Percentiles rank a stretch among this genome's conserved stretches.
phyloP scores from a whole-genome alignment of 768 basidiomycete species.

The Boletus tomentosulus region DNA sequence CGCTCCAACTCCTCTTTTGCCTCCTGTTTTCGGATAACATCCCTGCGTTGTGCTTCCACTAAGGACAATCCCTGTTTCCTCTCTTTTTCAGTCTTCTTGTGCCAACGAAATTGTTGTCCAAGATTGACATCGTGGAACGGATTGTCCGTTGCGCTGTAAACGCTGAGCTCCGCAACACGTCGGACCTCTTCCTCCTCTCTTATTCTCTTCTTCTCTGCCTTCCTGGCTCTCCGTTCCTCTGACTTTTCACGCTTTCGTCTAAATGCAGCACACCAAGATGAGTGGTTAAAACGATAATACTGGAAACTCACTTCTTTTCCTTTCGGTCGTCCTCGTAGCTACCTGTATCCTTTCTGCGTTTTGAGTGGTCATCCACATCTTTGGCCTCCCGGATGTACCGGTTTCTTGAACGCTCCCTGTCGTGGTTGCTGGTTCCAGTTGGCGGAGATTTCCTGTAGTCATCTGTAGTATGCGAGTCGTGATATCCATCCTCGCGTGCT shows the following conservation, averaged over 20 bases:
- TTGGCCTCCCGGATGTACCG: constrained; percentile 31
- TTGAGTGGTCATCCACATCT: constrained; percentile 31
- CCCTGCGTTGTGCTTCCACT: constrained; percentile 74
- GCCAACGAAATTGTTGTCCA: constrained; percentile 95
- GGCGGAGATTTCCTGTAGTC: constrained; percentile 28
- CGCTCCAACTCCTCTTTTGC: constrained; percentile 95
- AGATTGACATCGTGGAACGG: constrained; percentile 98
- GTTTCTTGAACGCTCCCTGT: constrained; percentile 24
- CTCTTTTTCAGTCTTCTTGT: constrained; percentile 98
- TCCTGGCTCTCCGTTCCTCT: constrained; percentile 80
- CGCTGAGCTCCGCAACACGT: constrained; percentile 89
- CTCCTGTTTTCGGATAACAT: constrained; percentile 78
- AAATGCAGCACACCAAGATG: constrained; percentile 7
- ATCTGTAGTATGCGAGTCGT: constrained; percentile 33
- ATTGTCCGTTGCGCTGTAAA: constrained; percentile 95
- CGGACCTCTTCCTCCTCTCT: constrained; percentile 88
- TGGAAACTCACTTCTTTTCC: constrained; percentile 44
- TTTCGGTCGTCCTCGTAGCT: constrained; percentile 31
- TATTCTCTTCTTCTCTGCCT: constrained; percentile 80
- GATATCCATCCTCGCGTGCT: constrained; percentile 29
- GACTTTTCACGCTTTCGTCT: constrained; percentile 85
- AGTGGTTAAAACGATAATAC: background rate
- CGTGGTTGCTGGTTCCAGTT: constrained; percentile 30
- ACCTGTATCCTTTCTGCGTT: constrained; percentile 20
- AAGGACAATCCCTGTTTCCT: constrained; percentile 77